Evolutionary conservation across 768 basidiomycete species (phyloP).

Genomic region (Trametes villosa): DNA sequence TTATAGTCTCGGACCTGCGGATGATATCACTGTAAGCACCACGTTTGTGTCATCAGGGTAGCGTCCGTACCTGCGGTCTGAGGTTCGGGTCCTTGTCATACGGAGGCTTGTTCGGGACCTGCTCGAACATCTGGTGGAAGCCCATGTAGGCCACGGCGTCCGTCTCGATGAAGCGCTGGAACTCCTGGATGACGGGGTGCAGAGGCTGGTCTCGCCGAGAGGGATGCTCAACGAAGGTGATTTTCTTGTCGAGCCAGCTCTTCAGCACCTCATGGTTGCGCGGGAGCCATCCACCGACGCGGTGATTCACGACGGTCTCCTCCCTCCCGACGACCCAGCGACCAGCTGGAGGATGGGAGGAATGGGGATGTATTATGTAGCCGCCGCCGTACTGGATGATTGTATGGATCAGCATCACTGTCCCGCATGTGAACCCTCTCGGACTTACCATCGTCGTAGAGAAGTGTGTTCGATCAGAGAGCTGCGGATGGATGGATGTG

Average conservation of each 20-base stretch:
- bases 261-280: constrained; percentile 8
- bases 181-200: constrained; percentile 30
- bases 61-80: constrained; percentile 5
- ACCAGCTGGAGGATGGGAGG: too few relatives aligned
- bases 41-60: not conserved
- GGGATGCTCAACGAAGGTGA: constrained; percentile 15
- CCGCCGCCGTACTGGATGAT: too few relatives aligned
- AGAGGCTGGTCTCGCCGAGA: constrained; percentile 9
- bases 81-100: constrained; percentile 18
- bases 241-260: constrained; percentile 16
- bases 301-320: constrained; percentile 5
- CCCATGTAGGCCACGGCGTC: constrained; percentile 40
- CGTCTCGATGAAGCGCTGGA: constrained; percentile 27
- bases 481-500: too few relatives aligned
- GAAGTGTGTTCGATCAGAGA: too few relatives aligned
- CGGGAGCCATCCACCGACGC: constrained; percentile 18
- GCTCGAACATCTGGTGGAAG: constrained; percentile 43
- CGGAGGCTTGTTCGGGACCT: constrained; percentile 23
- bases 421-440: too few relatives aligned
- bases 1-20: constrained; percentile 46
- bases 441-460: too few relatives aligned
- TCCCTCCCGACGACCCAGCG: not conserved
- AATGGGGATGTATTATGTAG: too few relatives aligned
- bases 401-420: too few relatives aligned
- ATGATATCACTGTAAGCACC: not conserved